Base-by-base conservation (phyloP, 1,139 yeast species). In the Wickerhamiella pararugosa region DNA sequence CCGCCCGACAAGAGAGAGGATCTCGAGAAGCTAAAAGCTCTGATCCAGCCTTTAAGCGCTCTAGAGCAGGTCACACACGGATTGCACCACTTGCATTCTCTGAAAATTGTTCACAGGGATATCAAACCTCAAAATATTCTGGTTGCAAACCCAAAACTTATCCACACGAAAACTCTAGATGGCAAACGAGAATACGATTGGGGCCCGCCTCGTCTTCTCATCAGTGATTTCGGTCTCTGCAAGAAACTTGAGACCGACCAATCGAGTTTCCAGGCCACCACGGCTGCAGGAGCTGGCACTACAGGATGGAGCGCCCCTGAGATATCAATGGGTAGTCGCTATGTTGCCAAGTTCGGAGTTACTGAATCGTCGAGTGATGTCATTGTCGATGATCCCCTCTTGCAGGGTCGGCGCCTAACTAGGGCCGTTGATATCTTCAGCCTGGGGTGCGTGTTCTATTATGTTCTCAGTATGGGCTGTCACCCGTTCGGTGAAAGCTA, bases 241-340 rank as follows among this genome's bases (percentile, higher is more conserved):
- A 87, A 90, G 56, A 82, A 81, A 56, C 64, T 90, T 43, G 98
- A 90, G 49, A 75, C 77, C 11, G 97, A 86, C 52, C 96, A 90
- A 59, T 81, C 94, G 1, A 83, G 95, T 6, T 90, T 90, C 59
- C 71, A 90, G 49, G 94, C 96, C 0, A 87, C 95, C 0, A 78
- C 90, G 0, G 86, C 86, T 29, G 80, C 84, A 54, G 93, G 94
- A 7, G 94, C 96, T 0, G 99, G 99, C 2, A 90, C 98, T 0
- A 75, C 90, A 6, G 99, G 99, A 1, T 90, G 98, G 98, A 72
- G 97, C 52, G 97, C 98, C 0, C 98, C 98, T 0, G 99, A 90
- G 56, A 65, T 90, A 32, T 62, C 83, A 35, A 64, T 40, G 43
- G 43, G 32, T 11, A 15, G 26, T 74, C 33, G 73, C 4, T 33